phyloP scores from a whole-genome alignment of 2,329 filamentous ascomycete species.

The Stemphylium lycopersici region DNA sequence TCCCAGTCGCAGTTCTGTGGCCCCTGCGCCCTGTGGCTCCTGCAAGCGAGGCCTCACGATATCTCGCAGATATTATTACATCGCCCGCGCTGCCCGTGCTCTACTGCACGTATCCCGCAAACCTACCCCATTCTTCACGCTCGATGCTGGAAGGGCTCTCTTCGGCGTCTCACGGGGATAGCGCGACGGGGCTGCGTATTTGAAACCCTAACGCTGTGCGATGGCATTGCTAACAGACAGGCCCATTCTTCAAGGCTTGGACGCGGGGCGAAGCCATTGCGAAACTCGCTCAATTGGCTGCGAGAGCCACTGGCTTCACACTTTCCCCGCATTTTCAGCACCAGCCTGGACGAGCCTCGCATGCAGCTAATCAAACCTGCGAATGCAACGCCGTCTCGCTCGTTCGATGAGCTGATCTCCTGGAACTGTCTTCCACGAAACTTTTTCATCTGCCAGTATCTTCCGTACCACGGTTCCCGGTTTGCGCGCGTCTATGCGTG shows the following conservation, averaged over 20 bases:
- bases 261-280: conserved; percentile 1
- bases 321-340: conserved; percentile 41
- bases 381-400: background rate
- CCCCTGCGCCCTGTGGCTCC: conserved; percentile 16
- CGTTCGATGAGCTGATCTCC: background rate
- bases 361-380: conserved; percentile 29
- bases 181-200: conserved; percentile 9
- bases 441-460: conserved; percentile 6
- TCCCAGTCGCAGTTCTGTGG: conserved; percentile 23
- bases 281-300: conserved; percentile 22
- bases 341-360: conserved; percentile 15
- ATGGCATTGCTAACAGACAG: conserved; percentile 8
- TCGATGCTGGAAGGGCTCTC: conserved; percentile 3
- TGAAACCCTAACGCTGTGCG: conserved; percentile 19
- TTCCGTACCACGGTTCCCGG: conserved; percentile 6
- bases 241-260: conserved; percentile 4
- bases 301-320: conserved; percentile 17
- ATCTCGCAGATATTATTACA: background rate
- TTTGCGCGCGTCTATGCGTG: conserved; percentile 20
- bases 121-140: conserved; percentile 8
- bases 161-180: background rate
- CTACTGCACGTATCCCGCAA: conserved; percentile 3
- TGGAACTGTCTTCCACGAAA: conserved; percentile 3
- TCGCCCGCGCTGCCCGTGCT: conserved; percentile 14
- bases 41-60: conserved; percentile 25